A percentile compares a stretch with the other conserved stretches of the same genome.
Evolutionary conservation across 345 rosid genomes (phyloP).

Genomic region (Salix udensis): DNA sequence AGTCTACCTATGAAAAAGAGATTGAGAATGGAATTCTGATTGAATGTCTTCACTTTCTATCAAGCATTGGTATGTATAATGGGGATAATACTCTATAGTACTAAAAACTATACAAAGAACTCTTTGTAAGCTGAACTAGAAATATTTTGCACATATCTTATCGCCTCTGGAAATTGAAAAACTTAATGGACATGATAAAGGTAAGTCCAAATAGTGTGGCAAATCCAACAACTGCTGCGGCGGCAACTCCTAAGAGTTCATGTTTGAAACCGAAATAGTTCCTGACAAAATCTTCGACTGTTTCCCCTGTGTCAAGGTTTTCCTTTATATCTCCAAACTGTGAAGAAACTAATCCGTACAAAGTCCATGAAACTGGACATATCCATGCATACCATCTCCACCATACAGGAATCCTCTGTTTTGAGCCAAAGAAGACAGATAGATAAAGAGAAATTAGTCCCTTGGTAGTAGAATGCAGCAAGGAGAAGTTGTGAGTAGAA

Average conservation of each 20-base stretch:
- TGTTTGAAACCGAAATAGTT: conserved; percentile 43
- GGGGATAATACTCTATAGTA: too few species aligned
- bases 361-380: conserved; percentile 45
- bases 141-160: too few species aligned
- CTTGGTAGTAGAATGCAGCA: not conserved
- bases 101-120: too few species aligned
- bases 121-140: too few species aligned
- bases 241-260: conserved; percentile 32
- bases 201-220: not conserved
- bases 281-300: conserved; percentile 33
- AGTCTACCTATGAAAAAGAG: too few species aligned
- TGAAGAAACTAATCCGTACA: conserved; percentile 37
- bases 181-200: not conserved
- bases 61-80: too few species aligned
- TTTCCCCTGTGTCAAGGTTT: conserved; percentile 40
- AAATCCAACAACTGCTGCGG: conserved; percentile 2
- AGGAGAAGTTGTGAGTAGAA: not conserved
- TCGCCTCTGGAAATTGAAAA: not conserved
- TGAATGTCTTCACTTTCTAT: too few species aligned
- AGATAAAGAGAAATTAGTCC: not conserved
- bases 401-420: conserved; percentile 45
- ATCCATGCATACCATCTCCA: conserved; percentile 42
- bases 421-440: not conserved
- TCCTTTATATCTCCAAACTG: conserved; percentile 42
- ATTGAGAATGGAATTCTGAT: too few species aligned